A percentile compares a stretch with the other conserved stretches of the same genome.
These are phyloP conservation scores for Balakata baccata DNA, from an alignment of 345 rosid species.

Conservation along the genomic window DNA sequence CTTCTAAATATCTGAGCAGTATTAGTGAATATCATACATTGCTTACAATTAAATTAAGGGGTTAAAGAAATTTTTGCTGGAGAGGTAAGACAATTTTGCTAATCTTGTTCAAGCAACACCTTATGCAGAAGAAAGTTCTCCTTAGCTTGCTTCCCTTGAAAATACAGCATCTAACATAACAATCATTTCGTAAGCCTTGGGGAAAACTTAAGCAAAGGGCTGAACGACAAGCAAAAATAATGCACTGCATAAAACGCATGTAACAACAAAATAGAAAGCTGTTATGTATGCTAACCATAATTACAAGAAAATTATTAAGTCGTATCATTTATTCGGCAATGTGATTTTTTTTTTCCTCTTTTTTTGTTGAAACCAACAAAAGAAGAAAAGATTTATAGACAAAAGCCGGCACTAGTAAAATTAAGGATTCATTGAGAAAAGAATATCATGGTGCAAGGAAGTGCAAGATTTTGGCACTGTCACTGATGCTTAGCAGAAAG, in stretches of 20 bases:
- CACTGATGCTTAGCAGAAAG: background rate
- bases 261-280: background rate
- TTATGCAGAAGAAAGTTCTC: background rate
- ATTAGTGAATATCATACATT: background rate
- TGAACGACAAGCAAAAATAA: background rate
- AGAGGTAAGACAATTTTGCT: background rate
- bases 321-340: background rate
- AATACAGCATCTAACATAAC: background rate
- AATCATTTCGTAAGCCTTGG: background rate
- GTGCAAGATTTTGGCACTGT: background rate
- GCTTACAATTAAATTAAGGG: background rate
- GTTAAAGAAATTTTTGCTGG: background rate
- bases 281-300: background rate
- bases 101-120: conserved; percentile 1
- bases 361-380: too few species aligned
- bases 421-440: background rate
- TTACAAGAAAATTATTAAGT: background rate
- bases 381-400: too few species aligned
- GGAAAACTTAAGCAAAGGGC: background rate
- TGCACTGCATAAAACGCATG: background rate
- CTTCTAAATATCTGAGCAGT: background rate
- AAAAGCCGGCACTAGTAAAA: too few species aligned
- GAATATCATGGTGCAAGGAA: background rate
- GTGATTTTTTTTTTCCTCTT: too few species aligned
- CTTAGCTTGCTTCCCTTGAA: conserved; percentile 3